Conservation (phyloP, 2,329 filamentous ascomycete genomes). For the Cylindrodendrum hubeiense region DNA sequence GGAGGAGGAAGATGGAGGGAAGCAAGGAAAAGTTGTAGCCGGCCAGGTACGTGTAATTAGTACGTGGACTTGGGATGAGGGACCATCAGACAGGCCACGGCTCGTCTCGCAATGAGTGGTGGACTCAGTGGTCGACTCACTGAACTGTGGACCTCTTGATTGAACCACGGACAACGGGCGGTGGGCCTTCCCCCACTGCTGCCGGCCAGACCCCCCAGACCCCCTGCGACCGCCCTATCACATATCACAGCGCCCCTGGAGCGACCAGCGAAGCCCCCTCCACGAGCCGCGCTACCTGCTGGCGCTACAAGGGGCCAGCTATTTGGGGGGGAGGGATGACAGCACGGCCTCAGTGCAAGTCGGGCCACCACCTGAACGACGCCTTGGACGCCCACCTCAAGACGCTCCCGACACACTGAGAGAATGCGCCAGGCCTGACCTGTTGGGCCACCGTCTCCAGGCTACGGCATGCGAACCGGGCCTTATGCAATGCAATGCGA, state of each 20-base stretch:
- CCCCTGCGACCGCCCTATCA: conserved; percentile 22
- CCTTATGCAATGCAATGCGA: conserved; percentile 45
- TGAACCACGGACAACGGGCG: neutral
- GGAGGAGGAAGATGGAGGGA: neutral
- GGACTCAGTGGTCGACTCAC: neutral
- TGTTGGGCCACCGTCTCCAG: neutral
- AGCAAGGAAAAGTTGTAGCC: conserved; percentile 3
- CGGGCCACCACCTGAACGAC: neutral
- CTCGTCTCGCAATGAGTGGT: conserved; percentile 18
- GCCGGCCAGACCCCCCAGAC: conserved; percentile 13
- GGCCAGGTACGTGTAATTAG: neutral
- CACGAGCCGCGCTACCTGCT: conserved; percentile 15
- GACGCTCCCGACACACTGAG: too few relatives aligned
- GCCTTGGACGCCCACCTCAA: neutral
- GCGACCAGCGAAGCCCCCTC: conserved; percentile 20
- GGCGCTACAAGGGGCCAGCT: neutral
- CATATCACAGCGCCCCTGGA: conserved; percentile 11
- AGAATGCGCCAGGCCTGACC: neutral
- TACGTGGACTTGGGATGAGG: conserved; percentile 1
- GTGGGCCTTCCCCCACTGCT: conserved; percentile 14
- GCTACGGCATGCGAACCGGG: conserved; percentile 28
- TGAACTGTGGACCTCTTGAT: neutral
- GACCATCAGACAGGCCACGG: conserved; percentile 14
- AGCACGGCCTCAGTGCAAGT: neutral
- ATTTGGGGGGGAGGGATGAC: conserved; percentile 3